phyloP scores from a whole-genome alignment of 2,329 filamentous ascomycete genomes.

The Hypoxylon rubiginosum region DNA sequence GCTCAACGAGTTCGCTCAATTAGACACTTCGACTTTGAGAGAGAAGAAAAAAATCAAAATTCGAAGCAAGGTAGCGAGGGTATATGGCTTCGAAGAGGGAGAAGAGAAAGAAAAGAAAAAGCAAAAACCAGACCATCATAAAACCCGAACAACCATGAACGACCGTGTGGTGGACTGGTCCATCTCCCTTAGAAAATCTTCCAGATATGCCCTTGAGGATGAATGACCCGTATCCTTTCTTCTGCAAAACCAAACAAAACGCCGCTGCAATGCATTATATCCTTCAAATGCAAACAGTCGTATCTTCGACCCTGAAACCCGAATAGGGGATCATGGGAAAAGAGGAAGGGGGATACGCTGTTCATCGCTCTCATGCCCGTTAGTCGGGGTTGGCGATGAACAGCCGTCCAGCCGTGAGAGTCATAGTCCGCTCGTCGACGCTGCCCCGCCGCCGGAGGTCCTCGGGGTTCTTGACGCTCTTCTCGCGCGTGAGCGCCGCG shows the following conservation, averaged over 20 bases:
- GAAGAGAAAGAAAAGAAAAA: constrained; percentile 31
- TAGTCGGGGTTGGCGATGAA: constrained; percentile 89
- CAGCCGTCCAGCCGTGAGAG: constrained; percentile 78
- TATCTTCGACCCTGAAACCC: constrained; percentile 29
- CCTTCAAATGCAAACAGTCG: constrained; percentile 14
- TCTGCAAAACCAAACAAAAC: constrained; percentile 41
- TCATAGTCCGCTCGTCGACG: constrained; percentile 85
- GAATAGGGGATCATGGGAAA: constrained; percentile 2
- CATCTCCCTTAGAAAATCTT: constrained; percentile 35
- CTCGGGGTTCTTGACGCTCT: constrained; percentile 76
- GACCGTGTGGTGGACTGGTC: constrained; percentile 45
- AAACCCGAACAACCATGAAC: constrained; percentile 33
- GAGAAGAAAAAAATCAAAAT: constrained; percentile 23
- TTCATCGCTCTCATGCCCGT: constrained; percentile 37
- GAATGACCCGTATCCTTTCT: constrained; percentile 24
- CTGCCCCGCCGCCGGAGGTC: constrained; percentile 83
- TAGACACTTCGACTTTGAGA: constrained; percentile 49
- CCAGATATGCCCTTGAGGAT: constrained; percentile 40
- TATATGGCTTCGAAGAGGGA: constrained; percentile 47
- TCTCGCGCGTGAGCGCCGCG: constrained; percentile 71
- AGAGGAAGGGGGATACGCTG: neutral
- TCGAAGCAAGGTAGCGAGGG: constrained; percentile 49
- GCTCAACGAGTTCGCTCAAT: constrained; percentile 33
- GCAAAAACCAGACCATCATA: constrained; percentile 12
- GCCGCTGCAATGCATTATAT: constrained; percentile 48